phyloP scores from a whole-genome alignment of 805 yeast genomes.

The Soucietia sequanensis region DNA sequence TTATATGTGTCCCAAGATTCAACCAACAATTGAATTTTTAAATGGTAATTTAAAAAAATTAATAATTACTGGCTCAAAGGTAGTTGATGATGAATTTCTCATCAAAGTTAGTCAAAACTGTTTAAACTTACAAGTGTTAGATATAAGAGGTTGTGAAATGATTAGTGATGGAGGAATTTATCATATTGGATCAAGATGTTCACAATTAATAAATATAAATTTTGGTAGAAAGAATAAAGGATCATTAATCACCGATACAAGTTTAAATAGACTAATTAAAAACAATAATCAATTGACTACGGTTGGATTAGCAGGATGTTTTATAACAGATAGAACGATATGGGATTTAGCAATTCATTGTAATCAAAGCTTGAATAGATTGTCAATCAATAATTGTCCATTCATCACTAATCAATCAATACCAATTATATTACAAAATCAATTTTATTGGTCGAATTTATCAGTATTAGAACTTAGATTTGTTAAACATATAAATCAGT shows the following conservation, averaged over 20 bases:
- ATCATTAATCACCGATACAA: slow-evolving; percentile 65
- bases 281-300: slow-evolving; percentile 58
- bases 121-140: slow-evolving; percentile 62
- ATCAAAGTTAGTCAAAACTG: slow-evolving; percentile 51
- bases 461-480: slow-evolving; percentile 77
- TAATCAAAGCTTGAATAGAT: slow-evolving; percentile 53
- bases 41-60: slow-evolving; percentile 35
- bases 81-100: slow-evolving; percentile 60
- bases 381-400: slow-evolving; percentile 75
- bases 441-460: slow-evolving; percentile 54
- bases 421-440: slow-evolving; percentile 43
- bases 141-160: slow-evolving; percentile 79
- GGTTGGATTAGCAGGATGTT: slow-evolving; percentile 87
- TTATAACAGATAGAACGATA: slow-evolving; percentile 68
- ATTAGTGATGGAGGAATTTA: slow-evolving; percentile 76
- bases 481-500: slow-evolving; percentile 52
- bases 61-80: slow-evolving; percentile 69
- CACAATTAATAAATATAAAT: slow-evolving; percentile 57
- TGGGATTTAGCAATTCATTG: slow-evolving; percentile 71
- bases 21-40: slow-evolving; percentile 45
- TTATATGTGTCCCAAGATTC: slow-evolving; percentile 74
- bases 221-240: slow-evolving; percentile 77
- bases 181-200: slow-evolving; percentile 62
- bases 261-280: slow-evolving; percentile 56
- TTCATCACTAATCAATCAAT: slow-evolving; percentile 56